Percentiles rank a stretch among this genome's conserved stretches.
Conservation (phyloP, 768 basidiomycete genomes). For the Lactifluus echinatus region DNA sequence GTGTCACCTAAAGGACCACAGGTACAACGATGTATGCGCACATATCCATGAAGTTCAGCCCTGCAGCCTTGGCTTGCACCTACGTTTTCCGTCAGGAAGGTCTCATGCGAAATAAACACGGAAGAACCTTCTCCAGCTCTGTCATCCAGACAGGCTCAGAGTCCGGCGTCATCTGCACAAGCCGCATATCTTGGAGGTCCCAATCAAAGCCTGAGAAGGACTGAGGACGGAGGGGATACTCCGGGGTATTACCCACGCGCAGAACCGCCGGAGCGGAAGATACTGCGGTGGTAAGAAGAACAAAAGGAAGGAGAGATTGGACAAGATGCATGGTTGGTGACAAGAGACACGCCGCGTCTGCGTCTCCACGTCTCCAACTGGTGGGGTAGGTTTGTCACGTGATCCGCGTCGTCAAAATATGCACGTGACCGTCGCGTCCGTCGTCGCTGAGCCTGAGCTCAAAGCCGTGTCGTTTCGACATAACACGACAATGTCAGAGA, state of each 20-base stretch:
- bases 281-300: constrained; percentile 1
- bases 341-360: not conserved
- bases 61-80: constrained; percentile 72
- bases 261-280: constrained; percentile 4
- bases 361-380: not conserved
- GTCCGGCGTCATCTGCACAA: constrained; percentile 62
- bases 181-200: constrained; percentile 61
- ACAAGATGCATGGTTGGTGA: constrained; percentile 9
- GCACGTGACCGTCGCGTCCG: constrained; percentile 3
- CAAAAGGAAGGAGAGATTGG: not conserved
- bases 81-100: constrained; percentile 25
- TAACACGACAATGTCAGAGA: constrained; percentile 29
- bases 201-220: constrained; percentile 35
- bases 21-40: constrained; percentile 30
- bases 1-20: not conserved
- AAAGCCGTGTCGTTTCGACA: not conserved
- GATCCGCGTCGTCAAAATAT: not conserved
- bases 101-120: not conserved
- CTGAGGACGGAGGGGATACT: not conserved
- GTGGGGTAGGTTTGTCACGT: not conserved
- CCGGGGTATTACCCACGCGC: constrained; percentile 7
- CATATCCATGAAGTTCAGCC: constrained; percentile 85
- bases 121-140: constrained; percentile 75
- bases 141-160: constrained; percentile 71
- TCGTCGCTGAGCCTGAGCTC: not conserved